These are phyloP conservation scores for Arthrinium phaeospermum DNA, from an alignment of 2,329 filamentous ascomycete species.

Conservation along the genomic window DNA sequence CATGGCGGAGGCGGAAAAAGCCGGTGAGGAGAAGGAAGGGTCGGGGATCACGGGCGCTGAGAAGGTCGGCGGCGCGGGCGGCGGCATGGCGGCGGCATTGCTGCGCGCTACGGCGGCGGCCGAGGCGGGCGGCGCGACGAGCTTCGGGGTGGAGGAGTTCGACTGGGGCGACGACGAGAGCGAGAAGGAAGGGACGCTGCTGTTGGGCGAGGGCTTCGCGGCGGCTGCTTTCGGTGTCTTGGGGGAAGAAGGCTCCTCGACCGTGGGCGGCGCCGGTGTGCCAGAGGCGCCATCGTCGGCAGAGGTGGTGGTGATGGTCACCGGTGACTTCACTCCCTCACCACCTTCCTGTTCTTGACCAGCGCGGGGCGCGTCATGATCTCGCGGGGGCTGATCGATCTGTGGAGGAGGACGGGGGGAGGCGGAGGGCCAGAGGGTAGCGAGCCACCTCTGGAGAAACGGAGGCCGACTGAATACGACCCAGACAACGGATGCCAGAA, in stretches of 20 bases:
- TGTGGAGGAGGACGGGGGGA: constrained; percentile 30
- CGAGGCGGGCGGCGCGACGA: constrained; percentile 29
- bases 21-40: constrained; percentile 24
- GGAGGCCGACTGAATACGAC: constrained; percentile 59
- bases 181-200: constrained; percentile 52
- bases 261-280: constrained; percentile 41
- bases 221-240: constrained; percentile 58
- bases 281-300: constrained; percentile 24
- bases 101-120: constrained; percentile 33
- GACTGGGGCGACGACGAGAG: constrained; percentile 42
- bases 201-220: constrained; percentile 28
- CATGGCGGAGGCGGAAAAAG: constrained; percentile 21
- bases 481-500: constrained; percentile 65
- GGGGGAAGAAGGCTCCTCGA: constrained; percentile 44
- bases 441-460: constrained; percentile 50
- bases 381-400: constrained; percentile 32
- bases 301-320: constrained; percentile 27
- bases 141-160: background rate
- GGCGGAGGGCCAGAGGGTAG: constrained; percentile 38
- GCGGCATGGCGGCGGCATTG: constrained; percentile 21
- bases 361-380: background rate
- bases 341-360: constrained; percentile 27
- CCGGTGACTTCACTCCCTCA: constrained; percentile 30
- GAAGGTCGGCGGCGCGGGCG: constrained; percentile 26
- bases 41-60: constrained; percentile 19